These are phyloP conservation scores for Metrosideros polymorpha DNA, from an alignment of 441 rosid species.

Conservation along the genomic window DNA sequence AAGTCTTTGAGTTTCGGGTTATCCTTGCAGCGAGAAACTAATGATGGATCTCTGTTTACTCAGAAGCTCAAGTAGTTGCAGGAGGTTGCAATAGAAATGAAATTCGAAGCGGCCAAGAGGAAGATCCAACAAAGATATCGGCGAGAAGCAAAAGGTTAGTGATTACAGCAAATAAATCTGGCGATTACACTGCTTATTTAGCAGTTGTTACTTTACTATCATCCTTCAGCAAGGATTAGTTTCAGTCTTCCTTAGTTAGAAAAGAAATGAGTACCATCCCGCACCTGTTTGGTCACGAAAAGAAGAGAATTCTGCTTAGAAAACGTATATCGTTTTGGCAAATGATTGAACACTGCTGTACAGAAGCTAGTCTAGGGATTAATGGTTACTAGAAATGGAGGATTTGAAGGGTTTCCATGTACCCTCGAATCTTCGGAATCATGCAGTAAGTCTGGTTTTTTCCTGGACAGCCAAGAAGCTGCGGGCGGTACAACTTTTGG, in stretches of 20 bases:
- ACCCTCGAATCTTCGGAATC: not conserved
- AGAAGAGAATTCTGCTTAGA: not conserved
- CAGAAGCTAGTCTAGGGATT: not conserved
- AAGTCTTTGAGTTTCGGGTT: not conserved
- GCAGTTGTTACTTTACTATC: not conserved
- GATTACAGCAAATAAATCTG: not conserved
- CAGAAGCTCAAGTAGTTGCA: not conserved
- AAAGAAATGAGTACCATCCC: not conserved
- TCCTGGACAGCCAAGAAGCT: not conserved
- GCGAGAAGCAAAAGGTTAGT: not conserved
- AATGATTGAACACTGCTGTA: not conserved
- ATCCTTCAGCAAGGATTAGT: not conserved
- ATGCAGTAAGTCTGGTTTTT: not conserved
- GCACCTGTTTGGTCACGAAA: not conserved
- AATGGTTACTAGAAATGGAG: not conserved
- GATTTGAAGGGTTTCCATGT: not conserved
- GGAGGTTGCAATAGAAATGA: not conserved
- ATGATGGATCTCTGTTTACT: not conserved
- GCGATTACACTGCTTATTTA: not conserved
- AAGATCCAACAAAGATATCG: not conserved
- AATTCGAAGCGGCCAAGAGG: not conserved
- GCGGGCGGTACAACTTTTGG: not conserved
- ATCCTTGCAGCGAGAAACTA: not conserved
- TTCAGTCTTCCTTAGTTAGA: not conserved
- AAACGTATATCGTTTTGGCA: not conserved